Percentiles rank a stretch among this genome's conserved stretches.
Conservation (phyloP, 225 moss, liverwort and hornwort genomes). For the Pseudoscleropodium purum region DNA sequence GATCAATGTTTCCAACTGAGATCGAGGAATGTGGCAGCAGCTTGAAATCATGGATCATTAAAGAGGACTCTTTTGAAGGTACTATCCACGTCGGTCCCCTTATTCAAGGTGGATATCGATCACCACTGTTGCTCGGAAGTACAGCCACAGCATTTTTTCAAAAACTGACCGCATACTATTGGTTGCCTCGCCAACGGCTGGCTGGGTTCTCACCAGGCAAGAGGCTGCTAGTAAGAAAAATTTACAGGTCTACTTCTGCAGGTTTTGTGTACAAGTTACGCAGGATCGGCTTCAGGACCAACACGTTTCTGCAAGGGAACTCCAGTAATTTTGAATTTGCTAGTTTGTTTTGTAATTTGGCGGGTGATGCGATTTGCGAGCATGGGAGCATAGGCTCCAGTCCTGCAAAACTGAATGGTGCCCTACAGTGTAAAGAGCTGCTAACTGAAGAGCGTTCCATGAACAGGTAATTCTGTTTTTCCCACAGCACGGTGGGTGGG, state of each 20-base stretch:
- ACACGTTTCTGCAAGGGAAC: not conserved
- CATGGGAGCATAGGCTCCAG: not conserved
- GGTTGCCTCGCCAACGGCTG: not conserved
- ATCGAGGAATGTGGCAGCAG: constrained; percentile 9
- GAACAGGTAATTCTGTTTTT: not conserved
- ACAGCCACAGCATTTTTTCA: not conserved
- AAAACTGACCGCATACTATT: not conserved
- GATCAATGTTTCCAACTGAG: not conserved
- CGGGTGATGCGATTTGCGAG: not conserved
- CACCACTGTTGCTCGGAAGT: not conserved
- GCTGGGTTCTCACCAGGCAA: not conserved
- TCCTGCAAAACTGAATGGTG: no score
- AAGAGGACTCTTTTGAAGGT: not conserved
- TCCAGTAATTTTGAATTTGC: not conserved
- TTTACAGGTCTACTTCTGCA: not conserved
- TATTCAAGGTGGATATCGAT: not conserved
- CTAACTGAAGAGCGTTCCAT: not conserved
- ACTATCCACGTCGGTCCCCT: not conserved
- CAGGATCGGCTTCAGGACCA: not conserved
- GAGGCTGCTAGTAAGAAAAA: not conserved
- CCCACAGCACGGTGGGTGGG: not conserved
- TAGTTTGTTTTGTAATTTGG: not conserved
- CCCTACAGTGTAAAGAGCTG: not conserved
- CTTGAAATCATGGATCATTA: not conserved
- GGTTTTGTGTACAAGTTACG: not conserved